Evolutionary conservation across 192 early-diverging fungal genomes (phyloP), one percentile per base, ranked within the genome.

Genomic region (Linnemannia zychae): DNA sequence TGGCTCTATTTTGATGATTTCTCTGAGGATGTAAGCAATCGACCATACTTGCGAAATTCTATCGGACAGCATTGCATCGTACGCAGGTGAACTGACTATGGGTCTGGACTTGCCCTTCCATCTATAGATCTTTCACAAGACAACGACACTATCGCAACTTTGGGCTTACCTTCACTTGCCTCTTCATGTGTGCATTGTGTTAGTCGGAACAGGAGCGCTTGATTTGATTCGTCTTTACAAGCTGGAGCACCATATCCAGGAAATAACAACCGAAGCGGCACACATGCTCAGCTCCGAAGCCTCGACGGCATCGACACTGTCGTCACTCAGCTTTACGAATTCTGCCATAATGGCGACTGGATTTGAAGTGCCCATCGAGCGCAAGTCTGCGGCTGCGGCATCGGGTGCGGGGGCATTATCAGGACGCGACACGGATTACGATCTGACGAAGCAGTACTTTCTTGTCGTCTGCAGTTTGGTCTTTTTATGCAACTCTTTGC

Each of bases 1-100:
- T 90, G 88, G 75, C 81, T 90, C 72, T 90, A 89, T 66, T 90
- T 90, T 84, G 90, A 90, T 60, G 90, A 90, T 47, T 90, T 90
- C 75, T 88, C 77, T 13, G 77, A 90, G 63, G 90, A 90, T 75
- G 87, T 89, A 86, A 75, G 72, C 17, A 17, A 37, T 18, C 4
- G 17, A 67, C 4, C 66, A 49, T 53, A 22, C n/a, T n/a, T n/a
- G n/a, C n/a, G n/a, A n/a, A n/a, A n/a, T n/a, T n/a, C n/a, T n/a
- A n/a, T n/a, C n/a, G n/a, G n/a, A n/a, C n/a, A n/a, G n/a, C n/a
- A n/a, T n/a, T n/a, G n/a, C n/a, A 38, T 44, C n/a, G 16, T 7
- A 71, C 69, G 7, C 40, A 24, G 38, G 5, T 34, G 9, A 33
- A 36, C 67, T 36, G 33, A 37, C 34, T 20, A 31, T 22, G 67